Evolutionary conservation across 108 stramenopile species (phyloP), one percentile per base, ranked within the genome.

Genomic region (Aureococcus anophagefferens): DNA sequence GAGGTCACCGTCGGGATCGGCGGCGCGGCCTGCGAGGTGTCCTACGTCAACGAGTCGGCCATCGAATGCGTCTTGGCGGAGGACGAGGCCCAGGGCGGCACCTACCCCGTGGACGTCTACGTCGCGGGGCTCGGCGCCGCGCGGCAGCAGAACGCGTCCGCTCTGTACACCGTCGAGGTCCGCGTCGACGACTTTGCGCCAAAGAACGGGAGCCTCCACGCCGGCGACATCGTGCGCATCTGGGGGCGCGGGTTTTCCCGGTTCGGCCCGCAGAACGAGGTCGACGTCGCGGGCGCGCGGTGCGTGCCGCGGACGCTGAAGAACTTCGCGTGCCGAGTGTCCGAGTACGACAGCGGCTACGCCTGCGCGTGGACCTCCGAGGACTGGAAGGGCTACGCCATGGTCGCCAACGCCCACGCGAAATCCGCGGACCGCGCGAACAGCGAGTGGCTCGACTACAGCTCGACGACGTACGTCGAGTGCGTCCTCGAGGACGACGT

Each of bases 261-360:
- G 18, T 30, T 63, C 35, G 70, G 70, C 35, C 35, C 63, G 25
- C 18, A 51, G 35, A 71, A 71, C n/a, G 4, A 36, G 33, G 32
- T 71, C 18, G 28, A 62, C 21, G 62, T 71, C 35, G 34, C 63
- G 33, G 63, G 63, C 35, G 70, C 63, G 29, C 30, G 62, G 7
- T 71, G 70, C 35, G 31, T 32, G 25, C 70, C 70, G 31, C 5
- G n/a, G 4, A 45, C 45, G n/a, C n/a, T 71, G 34, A 71, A 71
- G 63, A 71, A 71, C 70, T 64, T 30, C 63, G 35, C 33, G 35
- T 69, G 68, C 36, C 33, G 51, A 3, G 51, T 59, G 7, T 59
- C 51, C 21, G 7, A 25, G 21, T 59, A 25, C 25, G 51, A 59
- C 51, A 9, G 7, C 7, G 51, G 51, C 21, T 25, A 9, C 21